phyloP scores from a whole-genome alignment of 768 basidiomycete species.

The Russula earlei region DNA sequence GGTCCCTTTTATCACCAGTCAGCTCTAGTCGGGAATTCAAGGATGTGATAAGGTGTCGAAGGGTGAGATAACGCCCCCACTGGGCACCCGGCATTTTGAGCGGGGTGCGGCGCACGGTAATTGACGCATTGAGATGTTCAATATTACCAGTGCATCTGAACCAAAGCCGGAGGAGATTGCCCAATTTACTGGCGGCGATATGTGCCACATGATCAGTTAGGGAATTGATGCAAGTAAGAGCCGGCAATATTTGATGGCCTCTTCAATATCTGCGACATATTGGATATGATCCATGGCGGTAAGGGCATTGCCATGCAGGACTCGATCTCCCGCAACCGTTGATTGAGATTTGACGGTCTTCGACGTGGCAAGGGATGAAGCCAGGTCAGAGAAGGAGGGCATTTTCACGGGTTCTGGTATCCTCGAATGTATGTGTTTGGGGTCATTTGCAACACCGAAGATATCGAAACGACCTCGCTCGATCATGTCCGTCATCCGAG shows the following conservation, averaged over 20 bases:
- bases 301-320: background rate
- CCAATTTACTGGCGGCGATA: background rate
- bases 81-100: background rate
- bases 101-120: background rate
- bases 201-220: too few species aligned
- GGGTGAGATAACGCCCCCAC: accelerated
- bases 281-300: background rate
- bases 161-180: background rate
- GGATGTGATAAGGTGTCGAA: background rate
- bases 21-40: background rate
- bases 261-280: background rate
- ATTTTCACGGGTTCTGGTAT: background rate
- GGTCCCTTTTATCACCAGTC: background rate
- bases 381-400: background rate
- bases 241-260: background rate
- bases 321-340: background rate
- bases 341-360: too few species aligned
- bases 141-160: background rate
- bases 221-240: background rate
- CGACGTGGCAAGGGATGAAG: background rate
- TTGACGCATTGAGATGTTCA: background rate
- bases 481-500: background rate
- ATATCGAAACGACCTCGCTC: background rate
- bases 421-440: background rate
- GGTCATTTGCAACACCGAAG: background rate